Evolutionary conservation across 805 yeast species (phyloP).

Genomic region (Schizosaccharomyces lindneri): DNA sequence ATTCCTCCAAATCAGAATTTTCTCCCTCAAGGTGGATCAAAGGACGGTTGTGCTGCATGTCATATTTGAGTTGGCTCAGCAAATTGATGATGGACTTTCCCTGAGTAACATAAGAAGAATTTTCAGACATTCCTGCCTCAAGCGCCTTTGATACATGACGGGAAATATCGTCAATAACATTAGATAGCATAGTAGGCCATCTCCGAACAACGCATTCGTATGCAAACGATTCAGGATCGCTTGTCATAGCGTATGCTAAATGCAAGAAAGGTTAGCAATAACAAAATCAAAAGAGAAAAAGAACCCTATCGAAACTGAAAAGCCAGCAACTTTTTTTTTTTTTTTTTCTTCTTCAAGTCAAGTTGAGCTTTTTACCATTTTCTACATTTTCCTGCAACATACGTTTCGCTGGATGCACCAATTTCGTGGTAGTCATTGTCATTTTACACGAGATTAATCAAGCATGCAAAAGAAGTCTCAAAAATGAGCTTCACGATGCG

Average conservation of each 20-base stretch:
- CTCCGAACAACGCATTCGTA: neutral
- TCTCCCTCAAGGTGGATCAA: neutral
- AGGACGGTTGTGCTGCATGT: neutral
- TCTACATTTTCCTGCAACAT: neutral
- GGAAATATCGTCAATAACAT: neutral
- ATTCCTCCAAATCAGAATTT: constrained; percentile 18
- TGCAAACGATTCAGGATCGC: neutral
- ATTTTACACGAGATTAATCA: neutral
- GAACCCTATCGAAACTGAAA: too few relatives aligned
- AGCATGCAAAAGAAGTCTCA: too few relatives aligned
- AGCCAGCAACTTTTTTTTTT: too few relatives aligned
- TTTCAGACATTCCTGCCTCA: neutral
- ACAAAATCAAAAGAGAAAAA: too few relatives aligned
- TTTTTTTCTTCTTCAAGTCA: too few relatives aligned
- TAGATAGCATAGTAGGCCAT: neutral
- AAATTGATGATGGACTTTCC: neutral
- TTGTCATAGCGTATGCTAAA: neutral
- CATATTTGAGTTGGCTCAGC: neutral
- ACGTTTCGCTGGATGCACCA: neutral
- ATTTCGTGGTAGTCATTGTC: neutral
- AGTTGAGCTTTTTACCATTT: neutral
- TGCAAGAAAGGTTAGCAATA: neutral
- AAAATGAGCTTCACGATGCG: too few relatives aligned
- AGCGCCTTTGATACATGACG: neutral
- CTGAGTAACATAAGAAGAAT: neutral